These are phyloP conservation scores for Pestalotiopsis sp. DNA, from an alignment of 2,329 filamentous ascomycete species.

Conservation along the genomic window DNA sequence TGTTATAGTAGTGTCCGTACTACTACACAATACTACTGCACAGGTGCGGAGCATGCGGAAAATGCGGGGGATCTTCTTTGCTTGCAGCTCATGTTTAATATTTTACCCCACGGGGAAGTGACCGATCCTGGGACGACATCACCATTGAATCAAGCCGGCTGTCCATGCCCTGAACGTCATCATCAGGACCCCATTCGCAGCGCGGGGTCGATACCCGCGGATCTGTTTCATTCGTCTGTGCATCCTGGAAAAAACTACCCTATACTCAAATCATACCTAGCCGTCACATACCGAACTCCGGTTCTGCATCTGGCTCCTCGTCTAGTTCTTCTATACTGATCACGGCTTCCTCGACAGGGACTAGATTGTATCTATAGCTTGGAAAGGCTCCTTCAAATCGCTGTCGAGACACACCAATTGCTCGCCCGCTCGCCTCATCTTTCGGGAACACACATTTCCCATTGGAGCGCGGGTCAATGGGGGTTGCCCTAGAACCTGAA, in stretches of 20 bases:
- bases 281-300: neutral
- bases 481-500: neutral
- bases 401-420: neutral
- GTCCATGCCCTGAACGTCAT: neutral
- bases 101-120: constrained; percentile 3
- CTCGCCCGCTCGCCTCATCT: neutral
- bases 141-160: neutral
- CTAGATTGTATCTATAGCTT: neutral
- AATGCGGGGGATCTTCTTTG: neutral
- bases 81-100: neutral
- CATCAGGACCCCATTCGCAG: neutral
- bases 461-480: constrained; percentile 4
- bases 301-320: neutral
- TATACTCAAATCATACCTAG: neutral
- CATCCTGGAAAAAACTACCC: neutral
- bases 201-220: neutral
- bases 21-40: neutral
- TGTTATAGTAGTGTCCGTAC: neutral
- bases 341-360: neutral
- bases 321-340: neutral
- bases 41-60: constrained; percentile 3
- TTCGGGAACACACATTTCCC: neutral
- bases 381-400: neutral
- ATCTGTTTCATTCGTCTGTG: neutral
- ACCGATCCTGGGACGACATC: neutral